Evolutionary conservation across 2,329 filamentous ascomycete genomes (phyloP), one percentile per base, ranked within the genome.

Genomic region (Xylariaceae sp.): DNA sequence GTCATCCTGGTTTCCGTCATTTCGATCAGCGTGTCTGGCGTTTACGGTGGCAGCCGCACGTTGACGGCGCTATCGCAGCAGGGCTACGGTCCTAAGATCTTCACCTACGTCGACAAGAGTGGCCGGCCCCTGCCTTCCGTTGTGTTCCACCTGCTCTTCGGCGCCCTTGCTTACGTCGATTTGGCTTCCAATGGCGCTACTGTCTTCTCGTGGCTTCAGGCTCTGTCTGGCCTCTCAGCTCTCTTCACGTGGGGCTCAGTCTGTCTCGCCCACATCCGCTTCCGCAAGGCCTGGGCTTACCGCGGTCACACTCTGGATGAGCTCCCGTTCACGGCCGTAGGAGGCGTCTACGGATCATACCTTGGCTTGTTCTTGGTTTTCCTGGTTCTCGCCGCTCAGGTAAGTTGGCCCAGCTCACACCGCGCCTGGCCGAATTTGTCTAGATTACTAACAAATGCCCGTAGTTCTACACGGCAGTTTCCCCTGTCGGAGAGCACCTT

Each of bases 241-340:
- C 75, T 88, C 41, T 87, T 86, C 67, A 84, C 84, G 10, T 89
- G 85, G 85, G 84, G 79, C 16, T 85, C 81, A 37, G 86, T 88
- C 62, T 87, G 84, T 63, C 70, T 85, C 2, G 77, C 83, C 2
- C 86, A 88, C 63, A 86, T 88, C 64, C 83, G 85, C 18, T 87
- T 88, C 76, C 82, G 85, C 34, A 64, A 69, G 2, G 85, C 84
- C 0, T 88, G 85, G 85, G 74, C 71, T 22, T 68, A 75, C 26
- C 76, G 84, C 39, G 81, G 83, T n/a, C 82, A 83, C 67, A 79
- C 76, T 2, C 67, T 86, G 1, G 80, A 85, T 40, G 86, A 89
- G 68, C 80, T 90, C 13, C 81, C 86, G 0, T 89, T 86, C 72
- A 69, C 75, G 48, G 81, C 84, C 2, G 71, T 81, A 39, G 75